A percentile compares a stretch with the other conserved stretches of the same genome.
Evolutionary conservation across 257 asterid species (phyloP).

Genomic region (Primulina tabacum): DNA sequence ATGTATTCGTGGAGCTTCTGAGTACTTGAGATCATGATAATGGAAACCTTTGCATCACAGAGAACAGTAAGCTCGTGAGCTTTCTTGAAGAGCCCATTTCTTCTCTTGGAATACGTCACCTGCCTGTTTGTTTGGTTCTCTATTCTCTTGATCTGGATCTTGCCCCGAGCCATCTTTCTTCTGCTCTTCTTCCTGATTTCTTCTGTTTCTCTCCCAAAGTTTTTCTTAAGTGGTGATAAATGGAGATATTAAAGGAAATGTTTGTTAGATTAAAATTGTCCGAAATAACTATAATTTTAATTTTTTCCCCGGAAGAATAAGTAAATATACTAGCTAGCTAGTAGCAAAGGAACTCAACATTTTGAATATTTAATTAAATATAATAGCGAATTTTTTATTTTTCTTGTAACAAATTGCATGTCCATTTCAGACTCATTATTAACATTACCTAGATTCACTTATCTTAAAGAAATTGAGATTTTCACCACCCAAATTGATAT

Average conservation of each 20-base stretch:
- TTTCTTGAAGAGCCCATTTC: slow-evolving; percentile 94
- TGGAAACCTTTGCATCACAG: slow-evolving; percentile 88
- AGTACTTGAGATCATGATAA: slow-evolving; percentile 76
- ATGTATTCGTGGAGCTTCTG: slow-evolving; percentile 90
- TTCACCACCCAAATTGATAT: too few species aligned
- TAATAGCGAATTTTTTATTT: too few species aligned
- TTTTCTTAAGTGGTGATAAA: slow-evolving; percentile 25
- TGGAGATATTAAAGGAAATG: background rate
- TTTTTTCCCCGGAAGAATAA: too few species aligned
- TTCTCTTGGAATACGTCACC: slow-evolving; percentile 96
- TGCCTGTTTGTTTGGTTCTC: slow-evolving; percentile 97
- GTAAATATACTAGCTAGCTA: too few species aligned
- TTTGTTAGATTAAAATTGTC: background rate
- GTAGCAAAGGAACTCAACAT: too few species aligned
- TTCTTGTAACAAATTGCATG: too few species aligned
- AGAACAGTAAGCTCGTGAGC: slow-evolving; percentile 93
- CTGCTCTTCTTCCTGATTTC: slow-evolving; percentile 15
- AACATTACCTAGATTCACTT: too few species aligned
- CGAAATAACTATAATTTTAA: background rate
- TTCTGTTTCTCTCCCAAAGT: slow-evolving; percentile 2
- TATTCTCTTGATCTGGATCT: slow-evolving; percentile 95
- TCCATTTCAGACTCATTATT: too few species aligned
- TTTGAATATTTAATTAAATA: too few species aligned
- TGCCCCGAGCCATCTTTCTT: slow-evolving; percentile 79
- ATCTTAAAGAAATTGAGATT: too few species aligned